Conservation (phyloP, 495 filamentous ascomycete species). For the Neurospora sp. region DNA sequence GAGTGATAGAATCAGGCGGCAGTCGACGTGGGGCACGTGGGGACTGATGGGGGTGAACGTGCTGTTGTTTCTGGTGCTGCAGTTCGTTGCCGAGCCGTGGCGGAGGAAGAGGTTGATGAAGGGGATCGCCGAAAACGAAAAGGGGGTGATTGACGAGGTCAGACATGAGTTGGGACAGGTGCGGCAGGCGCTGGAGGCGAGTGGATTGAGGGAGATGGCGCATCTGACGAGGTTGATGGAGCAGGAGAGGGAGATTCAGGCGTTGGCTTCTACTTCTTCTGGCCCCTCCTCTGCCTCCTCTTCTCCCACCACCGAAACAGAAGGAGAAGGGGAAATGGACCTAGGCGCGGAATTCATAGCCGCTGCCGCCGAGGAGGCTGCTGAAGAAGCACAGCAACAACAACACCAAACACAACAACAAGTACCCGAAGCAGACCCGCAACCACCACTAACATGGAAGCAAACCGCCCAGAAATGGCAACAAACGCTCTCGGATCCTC, state of each 20-base stretch:
- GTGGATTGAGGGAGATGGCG: conserved; percentile 9
- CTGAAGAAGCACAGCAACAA: neutral
- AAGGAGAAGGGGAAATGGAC: neutral
- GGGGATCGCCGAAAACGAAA: conserved; percentile 56
- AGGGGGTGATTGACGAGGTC: conserved; percentile 63
- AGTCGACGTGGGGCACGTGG: conserved; percentile 97
- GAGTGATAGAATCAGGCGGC: conserved; percentile 92
- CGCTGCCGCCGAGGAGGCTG: conserved; percentile 2
- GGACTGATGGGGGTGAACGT: conserved; percentile 96
- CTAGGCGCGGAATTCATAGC: neutral
- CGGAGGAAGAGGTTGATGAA: conserved; percentile 66
- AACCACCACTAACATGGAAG: neutral
- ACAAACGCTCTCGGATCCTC: conserved; percentile 35
- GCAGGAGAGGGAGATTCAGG: neutral
- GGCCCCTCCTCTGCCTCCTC: neutral
- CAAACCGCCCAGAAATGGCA: conserved; percentile 37
- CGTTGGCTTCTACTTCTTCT: neutral
- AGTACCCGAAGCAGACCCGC: conserved; percentile 7
- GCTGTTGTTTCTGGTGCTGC: conserved; percentile 74
- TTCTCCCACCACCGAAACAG: neutral
- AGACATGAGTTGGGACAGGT: conserved; percentile 28
- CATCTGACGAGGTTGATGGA: conserved; percentile 10
- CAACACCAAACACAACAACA: neutral
- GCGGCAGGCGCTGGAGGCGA: conserved; percentile 13
- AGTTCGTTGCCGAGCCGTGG: conserved; percentile 94